These are phyloP conservation scores for Thamnidium elegans DNA, from an alignment of 192 early-diverging fungal genomes.

Conservation along the genomic window DNA sequence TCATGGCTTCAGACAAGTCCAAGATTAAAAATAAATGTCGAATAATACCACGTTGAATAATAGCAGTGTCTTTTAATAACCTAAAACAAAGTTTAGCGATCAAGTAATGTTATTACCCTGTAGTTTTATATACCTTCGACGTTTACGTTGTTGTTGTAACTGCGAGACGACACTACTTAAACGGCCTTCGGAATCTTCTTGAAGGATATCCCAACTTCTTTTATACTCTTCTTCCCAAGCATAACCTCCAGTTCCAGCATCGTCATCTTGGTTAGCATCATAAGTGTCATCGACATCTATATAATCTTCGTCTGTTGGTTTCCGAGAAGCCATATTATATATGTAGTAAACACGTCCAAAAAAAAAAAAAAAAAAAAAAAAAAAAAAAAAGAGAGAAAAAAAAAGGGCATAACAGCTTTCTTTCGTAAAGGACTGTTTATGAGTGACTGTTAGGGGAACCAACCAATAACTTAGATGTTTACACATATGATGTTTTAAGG, in stretches of 20 bases:
- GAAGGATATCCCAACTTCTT: constrained; percentile 91
- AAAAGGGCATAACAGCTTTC: neutral
- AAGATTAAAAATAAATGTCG: constrained; percentile 80
- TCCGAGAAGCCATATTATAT: constrained; percentile 18
- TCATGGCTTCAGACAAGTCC: constrained; percentile 83
- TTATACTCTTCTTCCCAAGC: constrained; percentile 97
- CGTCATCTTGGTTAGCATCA: constrained; percentile 39
- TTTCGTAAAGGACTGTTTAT: no score
- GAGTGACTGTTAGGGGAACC: no score
- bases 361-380: neutral
- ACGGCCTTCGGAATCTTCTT: constrained; percentile 83
- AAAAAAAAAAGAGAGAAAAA: neutral
- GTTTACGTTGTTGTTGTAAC: constrained; percentile 71
- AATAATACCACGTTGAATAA: constrained; percentile 79
- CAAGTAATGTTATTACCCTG: no score
- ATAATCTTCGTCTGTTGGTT: constrained; percentile 41
- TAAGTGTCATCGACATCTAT: constrained; percentile 56
- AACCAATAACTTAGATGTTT: no score
- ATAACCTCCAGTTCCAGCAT: constrained; percentile 60
- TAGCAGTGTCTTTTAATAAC: constrained; percentile 63
- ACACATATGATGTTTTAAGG: no score
- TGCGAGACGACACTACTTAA: constrained; percentile 70
- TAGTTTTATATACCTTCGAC: no score
- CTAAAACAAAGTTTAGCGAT: no score
- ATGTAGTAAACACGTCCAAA: neutral